Conservation (phyloP, 1,139 yeast genomes). For the Diutina neorugosa region DNA sequence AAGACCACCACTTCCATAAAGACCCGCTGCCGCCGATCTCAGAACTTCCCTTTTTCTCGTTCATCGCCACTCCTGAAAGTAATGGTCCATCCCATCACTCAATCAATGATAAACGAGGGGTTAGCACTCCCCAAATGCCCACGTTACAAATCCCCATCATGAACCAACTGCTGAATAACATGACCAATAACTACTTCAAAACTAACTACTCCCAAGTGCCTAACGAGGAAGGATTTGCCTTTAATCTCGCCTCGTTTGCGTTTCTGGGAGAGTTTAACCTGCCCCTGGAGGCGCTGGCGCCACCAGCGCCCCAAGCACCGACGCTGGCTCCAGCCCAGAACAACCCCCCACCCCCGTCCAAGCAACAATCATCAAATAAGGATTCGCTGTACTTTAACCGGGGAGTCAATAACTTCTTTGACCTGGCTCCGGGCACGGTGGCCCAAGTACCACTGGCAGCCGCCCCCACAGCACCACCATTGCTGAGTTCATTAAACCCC, state of each 20-base stretch:
- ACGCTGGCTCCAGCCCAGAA: background rate
- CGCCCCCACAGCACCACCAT: background rate
- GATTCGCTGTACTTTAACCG: constrained; percentile 5
- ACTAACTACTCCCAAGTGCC: constrained; percentile 14
- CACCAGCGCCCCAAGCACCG: background rate
- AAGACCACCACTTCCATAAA: background rate
- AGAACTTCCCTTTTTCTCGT: background rate
- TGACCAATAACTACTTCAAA: constrained; percentile 24
- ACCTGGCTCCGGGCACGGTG: constrained; percentile 3
- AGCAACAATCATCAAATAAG: background rate
- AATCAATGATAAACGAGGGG: background rate
- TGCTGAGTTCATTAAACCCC: constrained; percentile 13
- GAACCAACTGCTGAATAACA: constrained; percentile 19
- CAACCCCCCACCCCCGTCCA: background rate
- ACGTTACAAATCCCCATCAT: constrained; percentile 21
- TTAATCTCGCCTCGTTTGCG: constrained; percentile 26
- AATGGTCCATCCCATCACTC: background rate
- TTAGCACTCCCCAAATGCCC: background rate
- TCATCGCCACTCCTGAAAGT: background rate
- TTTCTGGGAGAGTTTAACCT: constrained; percentile 7
- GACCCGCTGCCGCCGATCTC: background rate
- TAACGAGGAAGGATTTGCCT: constrained; percentile 18
- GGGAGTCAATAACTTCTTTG: constrained; percentile 10
- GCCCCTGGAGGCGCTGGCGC: background rate
- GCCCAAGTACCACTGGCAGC: background rate